Evolutionary conservation across 768 basidiomycete species (phyloP).

Genomic region (Xerocomus spinulosus): DNA sequence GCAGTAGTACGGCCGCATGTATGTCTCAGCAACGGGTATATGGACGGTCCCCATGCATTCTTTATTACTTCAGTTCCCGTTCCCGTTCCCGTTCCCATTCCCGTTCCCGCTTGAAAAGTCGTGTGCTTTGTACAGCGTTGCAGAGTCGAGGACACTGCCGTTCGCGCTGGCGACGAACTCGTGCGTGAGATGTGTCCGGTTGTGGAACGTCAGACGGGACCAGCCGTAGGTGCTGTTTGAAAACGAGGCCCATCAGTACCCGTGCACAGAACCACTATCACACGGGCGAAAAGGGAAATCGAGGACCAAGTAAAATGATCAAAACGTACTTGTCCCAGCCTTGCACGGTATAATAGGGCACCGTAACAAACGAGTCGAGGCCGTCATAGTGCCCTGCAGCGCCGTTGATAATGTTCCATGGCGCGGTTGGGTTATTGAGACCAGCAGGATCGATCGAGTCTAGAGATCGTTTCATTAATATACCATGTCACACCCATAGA

Average conservation of each 20-base stretch:
- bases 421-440: slow-evolving; percentile 21
- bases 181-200: slow-evolving; percentile 27
- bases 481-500: too few relatives aligned
- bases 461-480: neutral
- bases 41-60: too few relatives aligned
- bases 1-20: too few relatives aligned
- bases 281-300: too few relatives aligned
- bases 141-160: slow-evolving; percentile 22
- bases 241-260: too few relatives aligned
- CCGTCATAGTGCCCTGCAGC: slow-evolving; percentile 28
- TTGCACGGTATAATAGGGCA: slow-evolving; percentile 7
- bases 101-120: slow-evolving; percentile 1
- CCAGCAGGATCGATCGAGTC: slow-evolving; percentile 20
- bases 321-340: slow-evolving; percentile 13
- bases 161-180: slow-evolving; percentile 29
- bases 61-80: too few relatives aligned
- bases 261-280: neutral
- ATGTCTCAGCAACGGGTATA: too few relatives aligned
- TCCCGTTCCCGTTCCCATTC: neutral
- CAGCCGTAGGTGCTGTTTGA: slow-evolving; percentile 21
- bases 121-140: slow-evolving; percentile 25
- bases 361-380: slow-evolving; percentile 9
- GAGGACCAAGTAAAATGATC: neutral
- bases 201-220: slow-evolving; percentile 29
- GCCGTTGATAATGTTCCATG: slow-evolving; percentile 29